These are phyloP conservation scores for Aspergillus quadricinctus DNA, from an alignment of 2,329 filamentous ascomycete genomes.

Conservation along the genomic window DNA sequence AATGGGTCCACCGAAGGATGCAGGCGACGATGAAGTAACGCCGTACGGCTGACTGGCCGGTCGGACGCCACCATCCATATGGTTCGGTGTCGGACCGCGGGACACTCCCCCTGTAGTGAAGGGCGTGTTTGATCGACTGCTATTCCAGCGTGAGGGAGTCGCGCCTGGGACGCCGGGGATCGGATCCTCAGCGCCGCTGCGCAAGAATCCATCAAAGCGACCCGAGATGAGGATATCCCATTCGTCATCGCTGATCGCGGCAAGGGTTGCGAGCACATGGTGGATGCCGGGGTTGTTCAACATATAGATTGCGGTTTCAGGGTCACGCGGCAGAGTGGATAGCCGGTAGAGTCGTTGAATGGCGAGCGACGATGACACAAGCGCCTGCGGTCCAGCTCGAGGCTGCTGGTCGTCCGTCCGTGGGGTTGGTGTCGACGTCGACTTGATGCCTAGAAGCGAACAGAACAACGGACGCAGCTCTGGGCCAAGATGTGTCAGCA, in stretches of 20 bases:
- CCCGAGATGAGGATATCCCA: slow-evolving; percentile 95
- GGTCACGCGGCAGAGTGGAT: slow-evolving; percentile 68
- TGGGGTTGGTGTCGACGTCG: slow-evolving; percentile 56
- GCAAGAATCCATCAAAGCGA: slow-evolving; percentile 91
- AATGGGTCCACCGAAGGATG: slow-evolving; percentile 66
- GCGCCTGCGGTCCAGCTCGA: slow-evolving; percentile 64
- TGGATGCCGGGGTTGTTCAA: slow-evolving; percentile 78
- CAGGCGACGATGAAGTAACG: slow-evolving; percentile 47
- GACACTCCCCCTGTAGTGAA: slow-evolving; percentile 30
- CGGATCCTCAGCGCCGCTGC: slow-evolving; percentile 74
- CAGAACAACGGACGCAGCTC: slow-evolving; percentile 78
- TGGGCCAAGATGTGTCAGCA: slow-evolving; percentile 77
- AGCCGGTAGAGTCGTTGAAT: slow-evolving; percentile 83
- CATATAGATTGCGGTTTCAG: slow-evolving; percentile 80
- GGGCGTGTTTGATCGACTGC: slow-evolving; percentile 39
- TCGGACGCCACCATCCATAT: slow-evolving; percentile 40
- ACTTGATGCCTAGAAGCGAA: slow-evolving; percentile 63
- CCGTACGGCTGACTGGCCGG: slow-evolving; percentile 38
- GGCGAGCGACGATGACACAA: slow-evolving; percentile 70
- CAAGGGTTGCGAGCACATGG: slow-evolving; percentile 78
- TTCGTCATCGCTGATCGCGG: slow-evolving; percentile 84
- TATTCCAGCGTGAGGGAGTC: slow-evolving; percentile 24
- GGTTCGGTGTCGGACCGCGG: slow-evolving; percentile 30
- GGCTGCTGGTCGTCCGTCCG: slow-evolving; percentile 56
- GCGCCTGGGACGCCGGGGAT: slow-evolving; percentile 21